Base-by-base conservation (phyloP, 345 rosid species). In the Murraya koenigii region DNA sequence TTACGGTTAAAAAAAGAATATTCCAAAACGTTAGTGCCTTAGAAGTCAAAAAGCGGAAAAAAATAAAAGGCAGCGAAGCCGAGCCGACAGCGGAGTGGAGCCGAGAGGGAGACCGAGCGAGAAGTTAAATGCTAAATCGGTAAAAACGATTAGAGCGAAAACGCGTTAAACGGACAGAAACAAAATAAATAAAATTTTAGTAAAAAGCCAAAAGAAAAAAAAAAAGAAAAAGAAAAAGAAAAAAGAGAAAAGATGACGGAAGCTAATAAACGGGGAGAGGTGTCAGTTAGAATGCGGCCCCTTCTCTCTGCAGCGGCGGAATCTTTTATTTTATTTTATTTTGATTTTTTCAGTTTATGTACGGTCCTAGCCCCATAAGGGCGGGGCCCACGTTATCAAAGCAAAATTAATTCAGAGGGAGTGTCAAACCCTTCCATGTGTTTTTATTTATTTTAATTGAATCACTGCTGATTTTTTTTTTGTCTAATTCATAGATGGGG, bases 241-340 rank as follows among this genome's bases (percentile, higher is more conserved):
- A 52, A 3, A 52, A 1, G 20, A 0, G 39, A 17, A 52, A 17
- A 52, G 56, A 52, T 6, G 56, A 17, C 56, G 56, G 56, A 1
- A 1, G 56, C 22, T 52, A 17, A 52, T 17, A 17, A 52, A 52
- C 56, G 56, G 56, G 56, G 22, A 52, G 22, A 66, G 75, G 80
- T 79, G 82, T 81, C 84, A 47, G 84, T 78, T 80, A 44, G 78
- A 74, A 20, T 4, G 55, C 55, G 55, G 55, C 56, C 20, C 20
- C 56, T 52, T 17, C 56, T 0, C 70, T 78, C 78, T 19, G 26
- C 38, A 38, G 25, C 39, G 76, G 77, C 60, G 35, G 88, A 85
- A 88, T 84, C 86, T 83, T 84, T 85, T 78, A 22, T 59, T 73
- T 59, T 14, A 35, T 61, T 84, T 80, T 66, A 77, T 86, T 79